Evolutionary conservation across 1,284 basidiomycete genomes (phyloP), one percentile per base, ranked within the genome.

Genomic region (Cryptococcus sp.): DNA sequence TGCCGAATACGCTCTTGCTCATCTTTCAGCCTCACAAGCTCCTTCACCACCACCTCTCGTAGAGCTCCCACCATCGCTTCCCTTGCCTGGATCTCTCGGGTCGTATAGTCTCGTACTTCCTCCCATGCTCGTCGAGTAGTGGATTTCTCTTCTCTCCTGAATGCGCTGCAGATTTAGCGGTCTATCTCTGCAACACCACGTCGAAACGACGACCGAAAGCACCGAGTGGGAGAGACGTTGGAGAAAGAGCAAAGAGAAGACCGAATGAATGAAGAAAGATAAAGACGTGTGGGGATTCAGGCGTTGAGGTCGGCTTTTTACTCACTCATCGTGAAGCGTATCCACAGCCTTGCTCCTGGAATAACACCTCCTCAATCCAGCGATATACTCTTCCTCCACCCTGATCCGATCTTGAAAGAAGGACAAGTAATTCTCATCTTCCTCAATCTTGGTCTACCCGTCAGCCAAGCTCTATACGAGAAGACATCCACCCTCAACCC

Each of bases 1-100:
- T 86, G 87, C 25, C 86, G 79, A 23, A 88, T 91, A 34, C 89
- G 81, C 47, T 87, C 85, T 75, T 93, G 89, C 7, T 84, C 85
- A 56, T 91, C 88, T 77, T 83, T 87, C 43, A 92, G 71, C 25
- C 75, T 61, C 23, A 77, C 76, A 39, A 93, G 75, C 5, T 82
- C 82, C 43, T 73, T 79, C 48, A 93, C 79, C 18, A 88, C 81
- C 65, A 89, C 86, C 37, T 78, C 71, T n/a, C 76, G 77, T 39
- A 93, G 73, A 6, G 84, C 82, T 26, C 77, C 71, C 38, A 85
- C 75, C 69, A 91, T 85, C 0, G 88, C 88, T 52, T 82, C 79
- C 58, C 86, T 79, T 7, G 84, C 79, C 59, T 90, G 83, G n/a
- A 84, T 81, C 77, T 94, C 90, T 84, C 74, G 76, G 63, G 88